Base-by-base conservation (phyloP, 306 rosid species). In the Prunus fruticosa region DNA sequence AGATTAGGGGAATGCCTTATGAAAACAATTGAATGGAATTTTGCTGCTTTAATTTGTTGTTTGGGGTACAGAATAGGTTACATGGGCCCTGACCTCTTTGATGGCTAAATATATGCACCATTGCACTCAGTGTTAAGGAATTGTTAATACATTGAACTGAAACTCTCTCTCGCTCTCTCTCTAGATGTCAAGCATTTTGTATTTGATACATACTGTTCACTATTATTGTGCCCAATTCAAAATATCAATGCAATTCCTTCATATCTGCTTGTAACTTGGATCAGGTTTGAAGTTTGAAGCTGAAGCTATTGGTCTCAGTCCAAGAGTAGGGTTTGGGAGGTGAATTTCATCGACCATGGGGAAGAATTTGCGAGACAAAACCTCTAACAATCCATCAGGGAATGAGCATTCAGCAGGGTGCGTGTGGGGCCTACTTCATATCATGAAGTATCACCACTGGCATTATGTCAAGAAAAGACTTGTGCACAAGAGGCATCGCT, bases 371-470 rank as follows among this genome's bases (percentile, higher is more conserved):
- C 25, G 30, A 9, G 78, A 75, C 11, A 83, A 86, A 62, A 81
- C 70, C 20, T 18, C 72, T 47, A 28, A 2, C 2, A 14, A 50
- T 15, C 6, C 84, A 9, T 19, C 66, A 64, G 78, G 66, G 63
- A 81, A 57, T 56, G 52, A 56, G 71, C 61, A 83, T 47, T 79
- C 85, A 28, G 78, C 85, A 28, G 89, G 92, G 70, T 69, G 91
- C 54, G 78, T 76, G 3, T 85, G 92, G 93, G 87, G 88, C 28
- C 74, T 93, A 28, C 81, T 90, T 70, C 87, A 87, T 52, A 2
- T 89, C 23, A 85, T 90, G 7, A 93, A 83, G 78, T 86, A 93
- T 51, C 87, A 89, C 25, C 86, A 89, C 20, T 90, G 93, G 98
- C 87, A 80, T 64, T 84, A 86, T 61, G 85, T 83, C 62, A 89